Percentiles rank a stretch among this genome's conserved stretches.
Evolutionary conservation across 78 protist genomes (phyloP).

Genomic region (Pelomyxa schiedti): DNA sequence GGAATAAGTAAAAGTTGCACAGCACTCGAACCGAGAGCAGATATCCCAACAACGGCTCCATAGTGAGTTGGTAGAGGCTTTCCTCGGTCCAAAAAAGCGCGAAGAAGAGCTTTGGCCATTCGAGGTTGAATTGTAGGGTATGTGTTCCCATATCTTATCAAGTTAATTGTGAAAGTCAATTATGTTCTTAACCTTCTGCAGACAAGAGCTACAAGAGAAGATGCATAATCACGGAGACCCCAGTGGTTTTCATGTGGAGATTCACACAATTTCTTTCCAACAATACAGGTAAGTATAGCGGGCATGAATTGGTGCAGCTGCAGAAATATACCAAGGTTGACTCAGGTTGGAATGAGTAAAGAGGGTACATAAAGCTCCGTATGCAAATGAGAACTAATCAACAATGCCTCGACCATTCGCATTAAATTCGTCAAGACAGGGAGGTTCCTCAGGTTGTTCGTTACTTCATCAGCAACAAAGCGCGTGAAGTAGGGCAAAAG

Average conservation of each 20-base stretch:
- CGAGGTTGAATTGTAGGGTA: too few species aligned
- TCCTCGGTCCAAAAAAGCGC: too few species aligned
- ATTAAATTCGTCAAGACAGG: constrained; percentile 19
- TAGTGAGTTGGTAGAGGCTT: too few species aligned
- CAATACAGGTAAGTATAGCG: constrained; percentile 57
- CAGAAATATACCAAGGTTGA: neutral
- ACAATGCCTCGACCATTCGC: constrained; percentile 21
- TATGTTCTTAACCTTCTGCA: too few species aligned
- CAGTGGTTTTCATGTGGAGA: constrained; percentile 49
- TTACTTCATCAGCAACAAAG: constrained; percentile 5
- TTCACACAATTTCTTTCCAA: constrained; percentile 32
- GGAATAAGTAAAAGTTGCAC: too few species aligned
- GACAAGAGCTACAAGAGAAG: too few species aligned
- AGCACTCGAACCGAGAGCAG: too few species aligned
- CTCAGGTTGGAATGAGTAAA: neutral
- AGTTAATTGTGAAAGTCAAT: too few species aligned
- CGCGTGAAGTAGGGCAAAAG: too few species aligned
- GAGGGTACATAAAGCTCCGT: constrained; percentile 37
- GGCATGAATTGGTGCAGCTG: constrained; percentile 64
- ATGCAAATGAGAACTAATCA: constrained; percentile 7
- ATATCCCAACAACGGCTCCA: too few species aligned
- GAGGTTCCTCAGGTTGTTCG: constrained; percentile 5
- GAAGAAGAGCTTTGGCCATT: too few species aligned
- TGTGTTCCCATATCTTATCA: too few species aligned
- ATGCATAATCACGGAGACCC: constrained; percentile 46